Base-by-base conservation (phyloP, 2,329 filamentous ascomycete genomes). In the Phyllosticta paracitricarpa region DNA sequence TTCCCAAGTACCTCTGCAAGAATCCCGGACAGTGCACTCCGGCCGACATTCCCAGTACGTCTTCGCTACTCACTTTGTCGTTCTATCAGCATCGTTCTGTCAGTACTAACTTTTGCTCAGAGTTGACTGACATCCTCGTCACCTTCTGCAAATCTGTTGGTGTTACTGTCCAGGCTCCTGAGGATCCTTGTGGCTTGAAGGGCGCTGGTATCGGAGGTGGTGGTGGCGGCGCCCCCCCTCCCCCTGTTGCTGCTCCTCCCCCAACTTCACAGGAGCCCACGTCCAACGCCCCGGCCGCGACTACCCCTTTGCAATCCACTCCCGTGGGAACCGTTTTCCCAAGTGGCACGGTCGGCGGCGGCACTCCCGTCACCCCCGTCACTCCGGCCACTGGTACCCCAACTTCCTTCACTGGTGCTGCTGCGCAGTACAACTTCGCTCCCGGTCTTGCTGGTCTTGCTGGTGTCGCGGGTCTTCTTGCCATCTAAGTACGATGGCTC, bases 351-450 rank as follows among this genome's bases (percentile, higher is more conserved):
- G 55, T 58, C n/a, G 57, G 54, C 33, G 57, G 35, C 33, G 54
- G 63, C 53, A 48, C 51, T 40, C 59, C 56, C 22, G 62, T 48
- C 35, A 57, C 56, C 2, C 56, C 40, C 14, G 56, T 59, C 5
- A 63, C 62, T 12, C 56, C 61, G 14, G 64, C 66, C 56, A 56
- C 63, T 25, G 25, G 63, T 51, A 62, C 64, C 25, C 59, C 65
- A 5, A 54, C 54, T 51, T 25, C 40, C 6, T 72, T 69, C 69
- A 72, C 70, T 40, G 71, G 71, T 56, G 71, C 68, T 53, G 71
- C 69, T 28, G 62, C 64, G 22, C 24, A 48, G 5, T 54, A 65
- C n/a, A 63, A 66, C 56, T 59, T 69, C 56, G 59, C 63, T 53
- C 64, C 63, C 54, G 66, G 65, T 61, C 17, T 70, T 58, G 66